A percentile compares a stretch with the other conserved stretches of the same genome.
These are phyloP conservation scores for Aspergillus jensenii DNA, from an alignment of 2,329 filamentous ascomycete species.

Conservation along the genomic window DNA sequence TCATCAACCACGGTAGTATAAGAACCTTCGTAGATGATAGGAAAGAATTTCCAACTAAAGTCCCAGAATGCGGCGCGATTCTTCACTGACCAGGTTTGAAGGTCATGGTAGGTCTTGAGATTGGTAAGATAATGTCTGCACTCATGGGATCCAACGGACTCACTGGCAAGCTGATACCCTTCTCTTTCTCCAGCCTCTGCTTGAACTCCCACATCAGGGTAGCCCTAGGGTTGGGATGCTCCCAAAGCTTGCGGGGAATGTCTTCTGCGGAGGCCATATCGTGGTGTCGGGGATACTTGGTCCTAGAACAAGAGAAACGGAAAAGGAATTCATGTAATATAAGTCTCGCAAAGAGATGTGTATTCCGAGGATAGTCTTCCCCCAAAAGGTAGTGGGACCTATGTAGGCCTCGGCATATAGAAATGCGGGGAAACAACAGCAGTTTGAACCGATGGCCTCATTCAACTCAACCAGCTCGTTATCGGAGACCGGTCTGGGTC, in stretches of 20 bases:
- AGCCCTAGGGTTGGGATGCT: constrained; percentile 60
- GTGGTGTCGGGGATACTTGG: not conserved
- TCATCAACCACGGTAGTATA: constrained; percentile 67
- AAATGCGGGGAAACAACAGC: not conserved
- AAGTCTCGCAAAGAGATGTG: not conserved
- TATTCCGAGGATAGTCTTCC: not conserved
- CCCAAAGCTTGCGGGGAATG: constrained; percentile 64
- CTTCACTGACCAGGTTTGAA: constrained; percentile 68
- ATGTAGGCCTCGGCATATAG: constrained; percentile 3
- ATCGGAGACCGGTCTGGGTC: not conserved
- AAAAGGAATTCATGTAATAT: not conserved
- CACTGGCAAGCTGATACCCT: constrained; percentile 60
- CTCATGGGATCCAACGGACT: not conserved
- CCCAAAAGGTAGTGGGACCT: not conserved
- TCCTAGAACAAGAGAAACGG: not conserved
- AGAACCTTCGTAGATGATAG: constrained; percentile 63
- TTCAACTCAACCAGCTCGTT: not conserved
- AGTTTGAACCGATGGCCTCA: not conserved
- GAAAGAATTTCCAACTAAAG: constrained; percentile 60
- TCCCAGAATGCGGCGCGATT: constrained; percentile 65
- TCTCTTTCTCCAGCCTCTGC: constrained; percentile 61
- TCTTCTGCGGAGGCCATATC: constrained; percentile 17
- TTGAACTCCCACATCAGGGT: constrained; percentile 69
- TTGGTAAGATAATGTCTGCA: not conserved
- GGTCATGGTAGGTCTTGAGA: constrained; percentile 43